These are phyloP conservation scores for Fomes fomentarius DNA, from an alignment of 1,284 basidiomycete species.

Conservation along the genomic window DNA sequence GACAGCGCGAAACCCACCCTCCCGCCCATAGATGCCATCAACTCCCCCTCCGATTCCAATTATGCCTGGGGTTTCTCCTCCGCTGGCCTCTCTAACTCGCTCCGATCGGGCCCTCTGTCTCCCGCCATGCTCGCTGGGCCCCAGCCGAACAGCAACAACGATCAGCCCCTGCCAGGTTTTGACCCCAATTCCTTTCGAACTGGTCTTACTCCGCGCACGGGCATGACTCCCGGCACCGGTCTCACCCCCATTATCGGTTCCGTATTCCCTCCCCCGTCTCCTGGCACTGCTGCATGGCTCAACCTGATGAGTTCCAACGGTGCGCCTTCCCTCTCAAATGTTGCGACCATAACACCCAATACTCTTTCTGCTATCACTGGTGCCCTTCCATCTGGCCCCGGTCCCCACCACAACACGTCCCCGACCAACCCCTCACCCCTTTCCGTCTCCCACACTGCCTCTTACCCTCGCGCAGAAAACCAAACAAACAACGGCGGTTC, in stretches of 20 bases:
- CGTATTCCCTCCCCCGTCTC: constrained; percentile 84
- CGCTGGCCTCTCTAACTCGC: constrained; percentile 67
- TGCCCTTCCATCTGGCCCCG: constrained; percentile 46
- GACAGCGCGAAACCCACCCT: constrained; percentile 63
- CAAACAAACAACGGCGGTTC: constrained; percentile 30
- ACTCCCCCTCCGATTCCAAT: constrained; percentile 78
- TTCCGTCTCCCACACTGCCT: constrained; percentile 34
- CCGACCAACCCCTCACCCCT: constrained; percentile 35
- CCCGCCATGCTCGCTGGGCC: constrained; percentile 96
- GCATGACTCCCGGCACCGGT: constrained; percentile 76
- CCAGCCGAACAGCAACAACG: constrained; percentile 44
- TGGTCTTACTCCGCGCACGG: constrained; percentile 80
- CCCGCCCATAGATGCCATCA: constrained; percentile 85
- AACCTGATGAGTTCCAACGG: constrained; percentile 84
- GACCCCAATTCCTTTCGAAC: constrained; percentile 80
- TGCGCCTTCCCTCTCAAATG: constrained; percentile 53
- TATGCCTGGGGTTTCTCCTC: constrained; percentile 76
- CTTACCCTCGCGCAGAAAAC: constrained; percentile 36
- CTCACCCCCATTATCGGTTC: constrained; percentile 82
- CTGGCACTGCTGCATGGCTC: constrained; percentile 91
- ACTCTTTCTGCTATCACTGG: constrained; percentile 84
- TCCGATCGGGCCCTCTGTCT: constrained; percentile 89
- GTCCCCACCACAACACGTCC: constrained; percentile 19
- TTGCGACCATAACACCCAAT: constrained; percentile 88
- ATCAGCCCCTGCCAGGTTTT: constrained; percentile 48